Conservation (phyloP, 176 grass and related monocot species). For the Oropetium thomaeum region DNA sequence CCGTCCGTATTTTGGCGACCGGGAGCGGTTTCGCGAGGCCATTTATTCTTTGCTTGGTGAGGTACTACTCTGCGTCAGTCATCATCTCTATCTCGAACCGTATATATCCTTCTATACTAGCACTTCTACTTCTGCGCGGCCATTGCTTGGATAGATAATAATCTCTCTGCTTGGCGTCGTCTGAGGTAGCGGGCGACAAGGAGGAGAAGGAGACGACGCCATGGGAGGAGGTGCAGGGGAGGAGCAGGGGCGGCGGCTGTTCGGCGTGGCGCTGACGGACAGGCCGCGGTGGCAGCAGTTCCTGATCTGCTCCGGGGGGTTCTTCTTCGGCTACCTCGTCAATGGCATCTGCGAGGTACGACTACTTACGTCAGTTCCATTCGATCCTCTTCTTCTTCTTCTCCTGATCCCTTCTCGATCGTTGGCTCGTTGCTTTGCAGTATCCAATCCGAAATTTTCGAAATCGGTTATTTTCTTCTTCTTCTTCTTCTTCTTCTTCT, state of each 20-base stretch:
- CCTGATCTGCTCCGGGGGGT: constrained; percentile 78
- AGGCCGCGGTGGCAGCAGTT: constrained; percentile 88
- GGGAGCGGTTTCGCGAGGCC: background rate
- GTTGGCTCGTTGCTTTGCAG: too few species aligned
- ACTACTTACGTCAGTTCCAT: constrained; percentile 11
- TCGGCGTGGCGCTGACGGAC: constrained; percentile 67
- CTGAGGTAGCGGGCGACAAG: too few species aligned
- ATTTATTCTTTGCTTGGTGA: constrained; percentile 14
- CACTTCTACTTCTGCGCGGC: background rate
- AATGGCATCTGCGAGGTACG: constrained; percentile 99
- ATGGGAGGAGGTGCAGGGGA: constrained; percentile 42
- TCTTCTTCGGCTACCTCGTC: constrained; percentile 95
- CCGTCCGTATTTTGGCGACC: background rate
- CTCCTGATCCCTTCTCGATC: too few species aligned
- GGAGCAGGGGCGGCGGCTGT: constrained; percentile 63
- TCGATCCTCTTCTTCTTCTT: background rate
- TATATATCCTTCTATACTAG: too few species aligned
- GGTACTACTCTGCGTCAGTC: background rate
- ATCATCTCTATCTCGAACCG: too few species aligned
- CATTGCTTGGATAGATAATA: constrained; percentile 6
- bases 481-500: background rate
- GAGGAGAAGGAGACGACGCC: constrained; percentile 10
- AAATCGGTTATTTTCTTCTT: background rate
- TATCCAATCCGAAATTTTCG: background rate
- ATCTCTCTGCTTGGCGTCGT: too few species aligned